These are phyloP conservation scores for Nakaseomyces delphensis DNA, from an alignment of 1,139 yeast species.

Conservation along the genomic window DNA sequence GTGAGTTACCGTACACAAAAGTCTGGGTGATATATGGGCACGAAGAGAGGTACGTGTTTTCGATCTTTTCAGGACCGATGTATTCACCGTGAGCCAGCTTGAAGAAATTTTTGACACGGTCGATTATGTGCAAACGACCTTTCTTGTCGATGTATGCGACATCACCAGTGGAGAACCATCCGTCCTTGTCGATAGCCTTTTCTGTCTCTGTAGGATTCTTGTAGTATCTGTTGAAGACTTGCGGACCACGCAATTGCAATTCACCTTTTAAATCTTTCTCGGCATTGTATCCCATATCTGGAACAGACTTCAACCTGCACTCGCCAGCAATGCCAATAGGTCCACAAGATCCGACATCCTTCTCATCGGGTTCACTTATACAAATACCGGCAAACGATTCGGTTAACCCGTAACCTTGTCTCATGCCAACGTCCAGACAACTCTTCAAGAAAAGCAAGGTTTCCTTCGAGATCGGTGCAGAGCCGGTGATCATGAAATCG, in stretches of 20 bases:
- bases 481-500: conserved; percentile 45
- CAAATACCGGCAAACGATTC: conserved; percentile 64
- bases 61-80: conserved; percentile 71
- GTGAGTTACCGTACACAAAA: conserved; percentile 63
- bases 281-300: conserved; percentile 55
- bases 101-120: conserved; percentile 73
- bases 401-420: conserved; percentile 73
- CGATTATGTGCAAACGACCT: conserved; percentile 56
- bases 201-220: conserved; percentile 48
- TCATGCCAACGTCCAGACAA: conserved; percentile 49
- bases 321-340: conserved; percentile 46
- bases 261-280: conserved; percentile 47
- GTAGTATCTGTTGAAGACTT: conserved; percentile 51
- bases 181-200: conserved; percentile 49
- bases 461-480: conserved; percentile 63
- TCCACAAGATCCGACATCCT: conserved; percentile 59
- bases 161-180: conserved; percentile 76
- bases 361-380: conserved; percentile 37
- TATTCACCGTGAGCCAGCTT: conserved; percentile 78
- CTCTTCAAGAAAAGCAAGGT: conserved; percentile 55
- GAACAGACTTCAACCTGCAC: conserved; percentile 54
- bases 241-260: conserved; percentile 59
- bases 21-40: conserved; percentile 48
- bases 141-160: conserved; percentile 47
- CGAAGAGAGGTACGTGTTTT: conserved; percentile 49